Conservation (phyloP, 169 alveolate genomes). For the Perkinsus olseni region DNA sequence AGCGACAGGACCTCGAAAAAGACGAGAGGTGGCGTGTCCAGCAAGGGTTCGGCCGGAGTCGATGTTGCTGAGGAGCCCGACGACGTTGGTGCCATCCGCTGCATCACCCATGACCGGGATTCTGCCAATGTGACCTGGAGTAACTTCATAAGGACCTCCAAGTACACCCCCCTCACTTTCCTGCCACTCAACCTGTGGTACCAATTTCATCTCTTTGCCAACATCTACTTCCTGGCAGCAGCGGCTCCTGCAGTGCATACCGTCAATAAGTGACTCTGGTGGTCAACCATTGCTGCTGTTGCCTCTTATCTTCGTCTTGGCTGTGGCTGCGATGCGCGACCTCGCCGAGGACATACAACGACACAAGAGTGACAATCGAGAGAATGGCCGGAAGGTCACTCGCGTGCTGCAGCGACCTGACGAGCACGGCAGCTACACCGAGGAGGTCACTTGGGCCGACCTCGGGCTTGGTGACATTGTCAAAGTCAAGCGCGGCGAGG, state of each 20-base stretch:
- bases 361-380: slow-evolving; percentile 73
- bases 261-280: slow-evolving; percentile 52
- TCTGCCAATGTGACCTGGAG: slow-evolving; percentile 8
- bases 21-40: neutral
- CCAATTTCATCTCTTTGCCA: slow-evolving; percentile 29
- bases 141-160: slow-evolving; percentile 28
- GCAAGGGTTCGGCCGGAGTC: no score
- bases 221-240: slow-evolving; percentile 33
- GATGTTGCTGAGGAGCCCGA: neutral
- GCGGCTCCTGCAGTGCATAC: slow-evolving; percentile 37
- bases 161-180: slow-evolving; percentile 32
- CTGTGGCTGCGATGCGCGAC: slow-evolving; percentile 81
- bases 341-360: slow-evolving; percentile 82
- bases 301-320: slow-evolving; percentile 82
- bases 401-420: slow-evolving; percentile 12
- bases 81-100: neutral
- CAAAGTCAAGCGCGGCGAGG: slow-evolving; percentile 56
- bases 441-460: slow-evolving; percentile 60
- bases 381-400: slow-evolving; percentile 61
- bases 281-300: slow-evolving; percentile 79
- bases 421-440: slow-evolving; percentile 9
- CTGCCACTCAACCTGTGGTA: slow-evolving; percentile 29
- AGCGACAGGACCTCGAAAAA: neutral
- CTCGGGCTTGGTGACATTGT: slow-evolving; percentile 85
- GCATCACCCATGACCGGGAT: neutral